Percentiles rank a stretch among this genome's conserved stretches.
These are phyloP conservation scores for Alopecurus myosuroides DNA, from an alignment of 176 grass and related monocot genomes.

Conservation along the genomic window DNA sequence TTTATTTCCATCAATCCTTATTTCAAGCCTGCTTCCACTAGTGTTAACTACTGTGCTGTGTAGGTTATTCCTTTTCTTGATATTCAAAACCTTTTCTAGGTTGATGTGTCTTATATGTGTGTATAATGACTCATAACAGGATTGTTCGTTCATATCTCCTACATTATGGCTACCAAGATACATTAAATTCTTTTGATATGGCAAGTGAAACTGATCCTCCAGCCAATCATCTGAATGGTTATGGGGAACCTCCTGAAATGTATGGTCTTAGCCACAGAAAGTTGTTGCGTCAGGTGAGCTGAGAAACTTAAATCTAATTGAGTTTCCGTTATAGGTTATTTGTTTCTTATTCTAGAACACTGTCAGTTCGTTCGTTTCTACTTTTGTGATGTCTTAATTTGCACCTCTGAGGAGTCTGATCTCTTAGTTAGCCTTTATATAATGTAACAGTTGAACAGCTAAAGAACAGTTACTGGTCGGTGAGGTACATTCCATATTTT, in stretches of 20 bases:
- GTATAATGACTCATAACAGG: slow-evolving; percentile 43
- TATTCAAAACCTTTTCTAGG: slow-evolving; percentile 22
- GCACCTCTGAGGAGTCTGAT: neutral
- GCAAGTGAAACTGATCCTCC: slow-evolving; percentile 65
- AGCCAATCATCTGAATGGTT: slow-evolving; percentile 55
- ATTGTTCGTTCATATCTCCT: slow-evolving; percentile 94
- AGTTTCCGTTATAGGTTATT: neutral
- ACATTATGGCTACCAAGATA: slow-evolving; percentile 98
- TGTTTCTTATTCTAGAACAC: neutral
- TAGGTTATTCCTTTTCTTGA: neutral
- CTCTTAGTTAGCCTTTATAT: neutral
- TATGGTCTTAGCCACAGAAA: slow-evolving; percentile 95
- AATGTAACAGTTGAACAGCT: neutral
- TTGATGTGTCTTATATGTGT: neutral
- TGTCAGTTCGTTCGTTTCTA: neutral
- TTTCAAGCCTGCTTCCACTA: neutral
- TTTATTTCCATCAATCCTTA: slow-evolving; percentile 14
- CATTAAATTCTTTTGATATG: slow-evolving; percentile 84
- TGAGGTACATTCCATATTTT: neutral
- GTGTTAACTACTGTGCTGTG: neutral
- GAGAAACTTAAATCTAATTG: neutral
- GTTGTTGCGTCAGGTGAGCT: slow-evolving; percentile 75
- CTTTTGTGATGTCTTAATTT: slow-evolving; percentile 9
- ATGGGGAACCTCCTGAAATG: slow-evolving; percentile 64
- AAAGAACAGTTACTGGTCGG: neutral